These are phyloP conservation scores for Daldinia sp. DNA, from an alignment of 2,329 filamentous ascomycete genomes.

Conservation along the genomic window DNA sequence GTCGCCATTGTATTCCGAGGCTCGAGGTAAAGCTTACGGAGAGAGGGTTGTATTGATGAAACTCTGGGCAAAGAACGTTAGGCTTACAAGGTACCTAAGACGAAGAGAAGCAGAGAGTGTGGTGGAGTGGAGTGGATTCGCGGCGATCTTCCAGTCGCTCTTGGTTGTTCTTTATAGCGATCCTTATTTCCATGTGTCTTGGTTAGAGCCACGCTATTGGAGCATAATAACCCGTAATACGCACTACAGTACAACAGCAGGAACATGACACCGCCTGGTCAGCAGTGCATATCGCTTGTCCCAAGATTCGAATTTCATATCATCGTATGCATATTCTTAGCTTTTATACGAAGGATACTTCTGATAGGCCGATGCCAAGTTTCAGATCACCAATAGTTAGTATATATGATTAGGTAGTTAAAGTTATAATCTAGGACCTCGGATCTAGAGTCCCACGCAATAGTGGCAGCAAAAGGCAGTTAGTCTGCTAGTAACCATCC, in stretches of 20 bases:
- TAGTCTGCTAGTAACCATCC: background rate
- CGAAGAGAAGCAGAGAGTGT: background rate
- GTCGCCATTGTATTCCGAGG: conserved; percentile 22
- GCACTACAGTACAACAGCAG: background rate
- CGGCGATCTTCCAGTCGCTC: background rate
- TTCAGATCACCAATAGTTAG: background rate
- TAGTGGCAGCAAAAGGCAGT: no score
- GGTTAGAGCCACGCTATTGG: background rate
- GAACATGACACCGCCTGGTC: background rate
- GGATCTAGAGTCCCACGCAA: background rate
- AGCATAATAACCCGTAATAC: background rate
- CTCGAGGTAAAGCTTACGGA: background rate
- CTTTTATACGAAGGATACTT: background rate
- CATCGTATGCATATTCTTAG: background rate
- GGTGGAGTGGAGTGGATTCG: background rate
- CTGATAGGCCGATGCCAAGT: background rate
- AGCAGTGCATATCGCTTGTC: background rate
- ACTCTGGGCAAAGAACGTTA: background rate
- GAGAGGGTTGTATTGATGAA: background rate
- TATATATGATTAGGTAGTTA: background rate
- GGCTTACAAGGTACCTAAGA: background rate
- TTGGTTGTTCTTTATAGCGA: background rate
- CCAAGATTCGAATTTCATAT: background rate
- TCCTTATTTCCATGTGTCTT: background rate
- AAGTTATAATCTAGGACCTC: background rate